These are phyloP conservation scores for Setaria viridis DNA, from an alignment of 202 grass and related monocot species.

Conservation along the genomic window DNA sequence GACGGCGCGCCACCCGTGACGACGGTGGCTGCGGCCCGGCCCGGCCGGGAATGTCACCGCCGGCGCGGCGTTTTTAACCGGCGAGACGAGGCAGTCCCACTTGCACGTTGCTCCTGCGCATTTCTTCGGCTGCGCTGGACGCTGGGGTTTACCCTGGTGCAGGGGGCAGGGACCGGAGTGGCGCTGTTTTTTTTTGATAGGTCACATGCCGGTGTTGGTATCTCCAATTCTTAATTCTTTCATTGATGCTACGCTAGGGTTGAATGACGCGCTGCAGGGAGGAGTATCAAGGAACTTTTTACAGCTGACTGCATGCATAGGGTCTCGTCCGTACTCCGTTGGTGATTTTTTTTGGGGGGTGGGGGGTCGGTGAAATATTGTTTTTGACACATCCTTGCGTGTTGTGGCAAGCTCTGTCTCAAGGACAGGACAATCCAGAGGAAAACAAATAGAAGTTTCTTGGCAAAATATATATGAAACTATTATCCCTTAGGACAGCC, in stretches of 20 bases:
- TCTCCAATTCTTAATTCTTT: neutral
- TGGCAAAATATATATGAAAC: too few relatives aligned
- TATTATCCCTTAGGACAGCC: too few relatives aligned
- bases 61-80: neutral
- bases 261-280: neutral
- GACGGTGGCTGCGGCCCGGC: too few relatives aligned
- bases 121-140: too few relatives aligned
- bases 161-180: neutral
- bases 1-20: conserved; percentile 6
- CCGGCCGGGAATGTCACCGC: neutral
- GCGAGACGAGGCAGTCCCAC: neutral
- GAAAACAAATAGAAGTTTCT: too few relatives aligned
- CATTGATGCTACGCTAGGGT: neutral
- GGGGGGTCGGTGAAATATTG: too few relatives aligned
- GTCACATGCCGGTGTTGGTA: conserved; percentile 25
- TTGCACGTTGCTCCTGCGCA: too few relatives aligned
- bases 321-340: too few relatives aligned
- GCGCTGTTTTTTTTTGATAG: neutral
- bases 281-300: neutral
- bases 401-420: too few relatives aligned
- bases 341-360: too few relatives aligned
- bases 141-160: neutral
- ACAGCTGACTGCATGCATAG: neutral
- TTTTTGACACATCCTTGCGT: too few relatives aligned
- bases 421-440: too few relatives aligned